Conservation (phyloP, 768 basidiomycete genomes). For the Xerocomellus dryophilus region DNA sequence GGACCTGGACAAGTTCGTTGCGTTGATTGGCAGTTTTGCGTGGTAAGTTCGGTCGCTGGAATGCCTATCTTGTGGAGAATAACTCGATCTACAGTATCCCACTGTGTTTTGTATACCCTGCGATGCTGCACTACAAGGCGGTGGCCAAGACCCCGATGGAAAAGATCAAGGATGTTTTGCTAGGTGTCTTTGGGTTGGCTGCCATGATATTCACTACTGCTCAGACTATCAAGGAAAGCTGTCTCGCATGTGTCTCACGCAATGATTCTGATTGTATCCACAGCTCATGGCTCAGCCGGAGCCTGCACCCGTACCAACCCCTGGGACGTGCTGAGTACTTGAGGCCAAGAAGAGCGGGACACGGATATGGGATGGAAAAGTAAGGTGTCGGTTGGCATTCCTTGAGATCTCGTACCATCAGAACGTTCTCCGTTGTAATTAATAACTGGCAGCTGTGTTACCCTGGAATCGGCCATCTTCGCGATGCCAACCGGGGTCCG, state of each 20-base stretch:
- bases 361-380: constrained; percentile 1
- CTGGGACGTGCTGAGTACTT: constrained; percentile 30
- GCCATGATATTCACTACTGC: constrained; percentile 77
- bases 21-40: constrained; percentile 89
- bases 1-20: constrained; percentile 95
- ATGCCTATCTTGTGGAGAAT: constrained; percentile 5
- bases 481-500: constrained; percentile 1
- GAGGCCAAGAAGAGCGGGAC: neutral
- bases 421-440: constrained; percentile 10
- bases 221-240: constrained; percentile 65
- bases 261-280: constrained; percentile 9
- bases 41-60: constrained; percentile 53
- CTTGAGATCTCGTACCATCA: constrained; percentile 12
- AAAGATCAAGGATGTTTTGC: constrained; percentile 63
- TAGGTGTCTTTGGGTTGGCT: constrained; percentile 71
- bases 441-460: constrained; percentile 14
- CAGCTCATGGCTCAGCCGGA: constrained; percentile 62
- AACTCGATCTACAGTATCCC: constrained; percentile 60
- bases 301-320: constrained; percentile 36
- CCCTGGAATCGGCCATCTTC: constrained; percentile 13
- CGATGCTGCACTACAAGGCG: constrained; percentile 89
- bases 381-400: neutral
- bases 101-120: constrained; percentile 90
- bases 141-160: constrained; percentile 67
- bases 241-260: neutral